Conservation (phyloP, 2,329 filamentous ascomycete species). For the Ophiostoma populinum region DNA sequence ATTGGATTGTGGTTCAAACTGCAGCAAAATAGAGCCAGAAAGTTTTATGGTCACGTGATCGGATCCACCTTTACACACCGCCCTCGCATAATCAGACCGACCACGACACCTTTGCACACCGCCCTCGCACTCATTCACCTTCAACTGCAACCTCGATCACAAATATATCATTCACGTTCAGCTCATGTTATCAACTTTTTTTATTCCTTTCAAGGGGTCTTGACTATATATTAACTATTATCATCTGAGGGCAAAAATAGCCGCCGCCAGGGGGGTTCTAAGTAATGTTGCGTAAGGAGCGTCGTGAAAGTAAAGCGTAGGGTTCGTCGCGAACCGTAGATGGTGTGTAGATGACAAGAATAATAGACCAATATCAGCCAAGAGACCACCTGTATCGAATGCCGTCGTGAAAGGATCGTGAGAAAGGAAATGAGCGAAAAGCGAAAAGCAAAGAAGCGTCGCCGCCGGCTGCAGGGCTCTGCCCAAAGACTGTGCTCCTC, state of each 20-base stretch:
- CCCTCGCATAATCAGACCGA: too few relatives aligned
- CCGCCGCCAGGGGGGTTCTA: slow-evolving; percentile 9
- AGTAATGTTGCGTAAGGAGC: slow-evolving; percentile 3
- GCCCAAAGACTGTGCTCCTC: too few relatives aligned
- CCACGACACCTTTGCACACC: too few relatives aligned
- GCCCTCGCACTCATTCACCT: too few relatives aligned
- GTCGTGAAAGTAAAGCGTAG: background rate
- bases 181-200: background rate
- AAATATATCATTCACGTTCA: background rate
- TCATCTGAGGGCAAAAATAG: slow-evolving; percentile 7
- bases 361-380: slow-evolving; percentile 7
- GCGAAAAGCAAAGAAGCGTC: too few relatives aligned
- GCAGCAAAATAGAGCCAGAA: too few relatives aligned
- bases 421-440: slow-evolving; percentile 29
- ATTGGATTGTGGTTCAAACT: too few relatives aligned
- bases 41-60: background rate
- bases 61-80: too few relatives aligned
- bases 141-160: background rate
- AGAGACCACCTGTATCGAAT: slow-evolving; percentile 15
- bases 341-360: slow-evolving; percentile 1
- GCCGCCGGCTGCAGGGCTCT: too few relatives aligned
- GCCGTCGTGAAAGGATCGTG: slow-evolving; percentile 38
- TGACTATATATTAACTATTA: slow-evolving; percentile 12
- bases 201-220: slow-evolving; percentile 8
- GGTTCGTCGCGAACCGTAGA: background rate